Base-by-base conservation (phyloP, 2,329 filamentous ascomycete species). In the Chrysoporthe cubensis region DNA sequence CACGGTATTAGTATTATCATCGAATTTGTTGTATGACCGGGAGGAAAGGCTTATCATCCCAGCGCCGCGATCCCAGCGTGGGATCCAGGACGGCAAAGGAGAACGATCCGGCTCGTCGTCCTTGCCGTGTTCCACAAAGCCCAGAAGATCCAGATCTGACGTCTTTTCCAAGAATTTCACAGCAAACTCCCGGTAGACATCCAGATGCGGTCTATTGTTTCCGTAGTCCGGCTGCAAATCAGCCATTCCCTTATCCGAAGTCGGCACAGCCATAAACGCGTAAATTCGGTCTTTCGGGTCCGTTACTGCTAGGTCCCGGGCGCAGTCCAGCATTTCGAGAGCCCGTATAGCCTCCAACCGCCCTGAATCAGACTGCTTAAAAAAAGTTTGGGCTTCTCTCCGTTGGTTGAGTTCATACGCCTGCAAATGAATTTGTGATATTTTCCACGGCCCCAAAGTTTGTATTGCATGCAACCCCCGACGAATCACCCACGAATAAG, bases 91-190 rank as follows among this genome's bases (percentile, higher is more conserved):
- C 2, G 65, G 50, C 76, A 82, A 60, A 14, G 13, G 4, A 1
- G 79, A 50, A 77, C 79, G 64, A 80, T 81, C 58, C 70, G 32
- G 57, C 18, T 60, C 57, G 8, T 82, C 21, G 80, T 82, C 69
- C 71, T 82, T 62, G 80, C n/a, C 43, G 26, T 63, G 50, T 13
- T 50, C 26, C 37, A 64, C 60, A 14, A 4, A 66, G 26, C 9
- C 11, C 42, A 66, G 42, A 32, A 66, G 48, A 50, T 64, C 59
- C 59, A 66, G 32, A n/a, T 66, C 43, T 40, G 48, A 40, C 7
- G 40, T 64, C 21, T 13, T 32, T 21, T 58, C 44, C 26, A 66
- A 13, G 43, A 50, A 64, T 32, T 52, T 40, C 34, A 14, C 40
- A 7, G 65, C 65, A 50, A 66, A 64, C 9, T 64, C 60, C 16